Evolutionary conservation across 2,329 filamentous ascomycete genomes (phyloP), one percentile per base, ranked within the genome.

Genomic region (Anthostomella pinea): DNA sequence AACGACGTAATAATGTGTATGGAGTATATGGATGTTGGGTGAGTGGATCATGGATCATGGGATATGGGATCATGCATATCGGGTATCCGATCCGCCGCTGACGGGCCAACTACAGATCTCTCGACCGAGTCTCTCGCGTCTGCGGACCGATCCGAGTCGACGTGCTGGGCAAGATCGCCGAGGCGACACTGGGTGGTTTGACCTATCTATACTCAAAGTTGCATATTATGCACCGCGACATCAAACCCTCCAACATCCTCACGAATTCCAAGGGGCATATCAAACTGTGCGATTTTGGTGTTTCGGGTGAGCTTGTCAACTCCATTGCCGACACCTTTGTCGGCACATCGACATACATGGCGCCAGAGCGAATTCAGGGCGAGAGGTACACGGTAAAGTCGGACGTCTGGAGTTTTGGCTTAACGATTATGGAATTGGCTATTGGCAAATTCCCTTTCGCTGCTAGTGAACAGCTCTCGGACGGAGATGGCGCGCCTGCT

Each of bases 1-100:
- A 91, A 94, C 59, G 93, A 98, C 68, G 94, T 98, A 41, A 94
- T 97, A 53, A 91, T 98, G 83, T 98, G 93, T 65, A 98, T 98
- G 93, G 93, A 98, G 64, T 97, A 98, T 62, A 95, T 95, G 88
- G 93, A 98, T 66, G 88, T 91, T 61, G 93, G 93, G 93, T 97
- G 76, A 66, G 87, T 70, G 30, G n/a, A 37, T 13, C 24, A 24
- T 14, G 8, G 15, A n/a, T n/a, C n/a, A n/a, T n/a, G n/a, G n/a
- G n/a, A n/a, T n/a, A n/a, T n/a, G n/a, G n/a, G n/a, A n/a, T n/a
- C n/a, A n/a, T n/a, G n/a, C n/a, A n/a, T n/a, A n/a, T n/a, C n/a
- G n/a, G n/a, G n/a, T n/a, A n/a, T n/a, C n/a, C n/a, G n/a, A n/a
- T n/a, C n/a, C n/a, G n/a, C 32, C 33, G 30, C 55, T 64, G 46